Percentiles rank a stretch among this genome's conserved stretches.
Conservation (phyloP, 2,329 filamentous ascomycete species). For the Penicillium oxalicum region DNA sequence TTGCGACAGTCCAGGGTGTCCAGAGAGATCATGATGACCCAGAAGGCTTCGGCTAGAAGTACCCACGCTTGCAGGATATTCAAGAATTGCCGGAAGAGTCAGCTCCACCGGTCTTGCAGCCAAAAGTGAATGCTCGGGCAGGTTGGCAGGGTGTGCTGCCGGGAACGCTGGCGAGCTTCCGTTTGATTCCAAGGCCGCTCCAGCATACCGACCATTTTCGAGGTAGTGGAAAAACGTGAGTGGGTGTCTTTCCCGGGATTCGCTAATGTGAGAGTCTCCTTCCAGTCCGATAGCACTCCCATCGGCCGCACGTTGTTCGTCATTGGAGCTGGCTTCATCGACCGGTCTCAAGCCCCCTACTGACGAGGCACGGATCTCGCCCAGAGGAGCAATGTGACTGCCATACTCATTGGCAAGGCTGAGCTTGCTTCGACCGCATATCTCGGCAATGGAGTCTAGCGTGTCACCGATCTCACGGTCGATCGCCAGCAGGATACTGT, state of each 20-base stretch:
- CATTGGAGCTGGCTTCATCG: conserved; percentile 38
- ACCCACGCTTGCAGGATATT: conserved; percentile 24
- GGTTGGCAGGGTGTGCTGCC: conserved; percentile 7
- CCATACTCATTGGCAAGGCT: conserved; percentile 59
- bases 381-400: conserved; percentile 56
- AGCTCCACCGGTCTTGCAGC: conserved; percentile 2
- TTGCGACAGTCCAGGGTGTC: conserved; percentile 9
- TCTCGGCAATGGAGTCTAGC: conserved; percentile 58
- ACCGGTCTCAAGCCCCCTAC: conserved; percentile 35
- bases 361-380: conserved; percentile 46
- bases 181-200: conserved; percentile 13
- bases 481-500: conserved; percentile 50
- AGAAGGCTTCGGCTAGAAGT: conserved; percentile 28
- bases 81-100: conserved; percentile 19
- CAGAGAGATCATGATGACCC: conserved; percentile 13
- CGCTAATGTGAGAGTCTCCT: conserved; percentile 34
- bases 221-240: conserved; percentile 36
- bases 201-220: conserved; percentile 28
- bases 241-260: conserved; percentile 28
- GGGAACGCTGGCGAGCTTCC: conserved; percentile 5
- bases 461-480: conserved; percentile 54
- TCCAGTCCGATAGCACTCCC: conserved; percentile 35
- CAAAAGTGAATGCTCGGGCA: not conserved
- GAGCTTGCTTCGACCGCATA: conserved; percentile 55
- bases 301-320: conserved; percentile 30